These are phyloP conservation scores for Vanrija pseudolonga DNA, from an alignment of 1,284 basidiomycete genomes.

Conservation along the genomic window DNA sequence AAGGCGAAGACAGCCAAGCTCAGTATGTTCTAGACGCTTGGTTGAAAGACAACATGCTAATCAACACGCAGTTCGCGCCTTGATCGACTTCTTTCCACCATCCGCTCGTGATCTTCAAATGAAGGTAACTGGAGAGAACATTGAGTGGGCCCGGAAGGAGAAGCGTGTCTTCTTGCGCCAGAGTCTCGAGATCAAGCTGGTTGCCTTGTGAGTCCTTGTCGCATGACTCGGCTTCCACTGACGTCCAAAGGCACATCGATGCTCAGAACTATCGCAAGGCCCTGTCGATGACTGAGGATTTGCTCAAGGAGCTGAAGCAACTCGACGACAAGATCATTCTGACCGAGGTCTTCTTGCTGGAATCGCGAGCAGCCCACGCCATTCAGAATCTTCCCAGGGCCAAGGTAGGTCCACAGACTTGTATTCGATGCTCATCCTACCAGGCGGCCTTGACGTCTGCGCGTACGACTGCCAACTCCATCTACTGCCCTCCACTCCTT, in stretches of 20 bases:
- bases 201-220: slow-evolving; percentile 61
- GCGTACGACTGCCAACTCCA: slow-evolving; percentile 90
- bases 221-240: neutral
- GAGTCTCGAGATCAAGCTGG: slow-evolving; percentile 85
- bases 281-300: slow-evolving; percentile 72
- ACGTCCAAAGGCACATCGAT: slow-evolving; percentile 64
- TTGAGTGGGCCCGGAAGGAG: slow-evolving; percentile 86
- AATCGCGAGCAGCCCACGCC: slow-evolving; percentile 85
- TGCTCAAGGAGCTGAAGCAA: slow-evolving; percentile 85
- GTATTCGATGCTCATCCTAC: neutral
- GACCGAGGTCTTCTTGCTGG: slow-evolving; percentile 92
- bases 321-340: slow-evolving; percentile 98
- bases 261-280: slow-evolving; percentile 73
- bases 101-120: slow-evolving; percentile 77
- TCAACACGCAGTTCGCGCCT: slow-evolving; percentile 66
- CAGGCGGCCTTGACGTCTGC: slow-evolving; percentile 87
- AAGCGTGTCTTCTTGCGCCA: slow-evolving; percentile 96
- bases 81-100: slow-evolving; percentile 84
- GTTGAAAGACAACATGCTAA: no score
- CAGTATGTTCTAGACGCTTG: slow-evolving; percentile 57
- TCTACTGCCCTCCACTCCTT: slow-evolving; percentile 92
- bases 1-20: slow-evolving; percentile 99
- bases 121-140: slow-evolving; percentile 80
- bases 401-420: slow-evolving; percentile 58
- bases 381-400: slow-evolving; percentile 89